Evolutionary conservation across 768 basidiomycete genomes (phyloP).

Genomic region (Boletus reticulatus): DNA sequence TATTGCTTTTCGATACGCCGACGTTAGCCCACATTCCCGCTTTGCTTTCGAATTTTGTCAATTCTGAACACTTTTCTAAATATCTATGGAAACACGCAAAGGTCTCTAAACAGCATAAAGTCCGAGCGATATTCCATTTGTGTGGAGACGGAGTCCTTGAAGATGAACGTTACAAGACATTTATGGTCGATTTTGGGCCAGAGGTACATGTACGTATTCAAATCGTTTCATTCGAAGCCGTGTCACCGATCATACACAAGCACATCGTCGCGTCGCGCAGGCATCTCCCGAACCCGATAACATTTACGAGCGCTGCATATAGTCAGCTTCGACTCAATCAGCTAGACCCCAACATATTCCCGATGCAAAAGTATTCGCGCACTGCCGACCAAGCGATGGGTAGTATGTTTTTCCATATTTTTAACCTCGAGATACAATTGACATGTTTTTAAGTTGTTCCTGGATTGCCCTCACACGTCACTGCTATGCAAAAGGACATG

Average conservation of each 20-base stretch:
- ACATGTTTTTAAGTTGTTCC: conserved; percentile 27
- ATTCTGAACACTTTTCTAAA: conserved; percentile 45
- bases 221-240: background rate
- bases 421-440: background rate
- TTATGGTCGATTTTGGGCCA: conserved; percentile 67
- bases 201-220: conserved; percentile 53
- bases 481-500: conserved; percentile 41
- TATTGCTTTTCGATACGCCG: conserved; percentile 74
- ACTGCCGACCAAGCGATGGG: conserved; percentile 39
- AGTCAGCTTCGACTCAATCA: conserved; percentile 70
- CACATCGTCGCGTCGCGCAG: conserved; percentile 72
- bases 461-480: conserved; percentile 46
- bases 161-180: conserved; percentile 63
- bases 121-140: conserved; percentile 63
- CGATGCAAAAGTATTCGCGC: conserved; percentile 54
- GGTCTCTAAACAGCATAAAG: conserved; percentile 40
- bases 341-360: conserved; percentile 74
- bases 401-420: conserved; percentile 22
- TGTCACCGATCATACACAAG: conserved; percentile 37
- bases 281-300: conserved; percentile 59
- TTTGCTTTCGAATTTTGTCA: conserved; percentile 46
- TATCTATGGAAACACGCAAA: conserved; percentile 45
- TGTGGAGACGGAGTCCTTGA: conserved; percentile 70
- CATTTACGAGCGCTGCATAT: conserved; percentile 71
- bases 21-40: conserved; percentile 52